Conservation (phyloP, 352 stramenopile species). For the Globisporangium orthogonon region DNA sequence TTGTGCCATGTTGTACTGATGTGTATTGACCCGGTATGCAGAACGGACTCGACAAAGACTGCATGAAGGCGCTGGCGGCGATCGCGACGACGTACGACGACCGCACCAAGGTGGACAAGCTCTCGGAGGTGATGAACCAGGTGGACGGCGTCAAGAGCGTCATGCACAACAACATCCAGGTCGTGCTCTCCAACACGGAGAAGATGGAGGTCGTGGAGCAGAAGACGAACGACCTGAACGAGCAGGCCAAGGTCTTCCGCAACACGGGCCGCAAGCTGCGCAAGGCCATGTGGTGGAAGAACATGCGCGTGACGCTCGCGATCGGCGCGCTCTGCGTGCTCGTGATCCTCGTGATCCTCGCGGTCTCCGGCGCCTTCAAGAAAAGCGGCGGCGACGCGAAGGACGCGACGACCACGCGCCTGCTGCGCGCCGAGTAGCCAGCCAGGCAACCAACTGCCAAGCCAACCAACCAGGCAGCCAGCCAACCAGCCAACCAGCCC, state of each 20-base stretch:
- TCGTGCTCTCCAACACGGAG: constrained; percentile 82
- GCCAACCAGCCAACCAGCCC: no score
- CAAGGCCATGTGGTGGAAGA: constrained; percentile 85
- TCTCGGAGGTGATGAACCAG: constrained; percentile 79
- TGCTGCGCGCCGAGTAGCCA: constrained; percentile 10
- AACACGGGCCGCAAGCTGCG: constrained; percentile 77
- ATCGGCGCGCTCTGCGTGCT: constrained; percentile 58
- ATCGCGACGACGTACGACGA: constrained; percentile 79
- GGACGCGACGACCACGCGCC: constrained; percentile 11
- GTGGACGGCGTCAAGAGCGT: constrained; percentile 77
- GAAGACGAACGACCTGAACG: constrained; percentile 84
- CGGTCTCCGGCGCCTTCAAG: constrained; percentile 69
- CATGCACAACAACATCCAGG: constrained; percentile 87
- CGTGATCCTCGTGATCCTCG: constrained; percentile 71
- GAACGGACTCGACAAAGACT: constrained; percentile 78
- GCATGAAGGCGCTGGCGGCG: constrained; percentile 42
- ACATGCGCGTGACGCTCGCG: constrained; percentile 69
- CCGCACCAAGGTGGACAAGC: constrained; percentile 83
- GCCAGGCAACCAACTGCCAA: no score
- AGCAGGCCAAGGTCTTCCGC: constrained; percentile 83
- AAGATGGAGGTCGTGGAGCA: constrained; percentile 87
- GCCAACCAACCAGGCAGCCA: no score
- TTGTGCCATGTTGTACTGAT: no score
- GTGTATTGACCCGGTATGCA: constrained; percentile 13
- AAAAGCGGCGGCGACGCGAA: constrained; percentile 31